Evolutionary conservation across 306 rosid genomes (phyloP), one percentile per base, ranked within the genome.

Genomic region (Amphicarpaea edgeworthii): DNA sequence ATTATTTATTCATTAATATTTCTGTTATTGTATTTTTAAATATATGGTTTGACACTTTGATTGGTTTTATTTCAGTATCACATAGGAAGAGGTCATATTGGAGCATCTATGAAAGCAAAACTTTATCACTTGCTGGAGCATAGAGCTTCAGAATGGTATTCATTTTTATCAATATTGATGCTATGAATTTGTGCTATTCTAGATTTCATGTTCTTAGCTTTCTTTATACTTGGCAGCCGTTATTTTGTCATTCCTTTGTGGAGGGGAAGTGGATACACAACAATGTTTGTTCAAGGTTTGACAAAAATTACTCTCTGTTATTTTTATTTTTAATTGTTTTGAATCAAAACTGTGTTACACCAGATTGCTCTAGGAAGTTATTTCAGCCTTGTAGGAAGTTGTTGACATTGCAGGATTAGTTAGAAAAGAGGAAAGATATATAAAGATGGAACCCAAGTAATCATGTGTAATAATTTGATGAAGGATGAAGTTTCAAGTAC

Each of bases 221-320:
- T 68, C 5, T 66, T 60, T 71, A 4, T 70, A 46, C 49, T 83
- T 72, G 81, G 57, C 93, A 92, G 97, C 83, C 97, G 86, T 20
- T 88, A 90, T 87, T 95, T 95, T 60, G 98, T 90, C 71, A 67
- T 95, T 88, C 97, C 98, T 66, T 9, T 95, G 78, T 90, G 98
- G 97, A 87, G 85, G 79, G 97, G 96, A 85, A 87, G 87, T 77
- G 99, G 99, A 46, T 95, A 89, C 76, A 84, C 85, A 7, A 86
- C 97, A 72, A 90, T 95, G 97, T 92, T 95, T 80, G 85, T 80
- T 83, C 99, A 95, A 92, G 99, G 97, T 92, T 73, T 74, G 86
- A 40, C 72, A 43, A 16, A 77, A 68, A 23, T 67, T 43, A 57
- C 69, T 34, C 47, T 43, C 66, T 40, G 54, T 43, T 66, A 28